Evolutionary conservation across 345 rosid genomes (phyloP).

Genomic region (sweet orange (Citrus sinensis)): DNA sequence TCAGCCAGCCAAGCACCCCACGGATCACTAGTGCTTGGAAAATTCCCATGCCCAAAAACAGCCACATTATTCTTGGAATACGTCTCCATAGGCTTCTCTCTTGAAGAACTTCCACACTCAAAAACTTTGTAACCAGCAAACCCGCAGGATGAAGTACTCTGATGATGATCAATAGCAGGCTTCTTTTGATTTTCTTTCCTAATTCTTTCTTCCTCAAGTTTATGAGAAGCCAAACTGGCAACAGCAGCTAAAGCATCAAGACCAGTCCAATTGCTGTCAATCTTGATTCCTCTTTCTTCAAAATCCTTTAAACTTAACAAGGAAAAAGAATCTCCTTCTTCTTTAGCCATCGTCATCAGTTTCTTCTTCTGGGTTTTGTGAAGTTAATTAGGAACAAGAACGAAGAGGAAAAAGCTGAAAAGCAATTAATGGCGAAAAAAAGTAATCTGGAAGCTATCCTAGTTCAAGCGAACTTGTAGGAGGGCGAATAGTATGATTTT

Average conservation of each 20-base stretch:
- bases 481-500: background rate
- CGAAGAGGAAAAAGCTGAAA: background rate
- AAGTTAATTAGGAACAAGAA: background rate
- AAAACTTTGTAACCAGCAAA: no score
- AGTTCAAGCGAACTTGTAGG: background rate
- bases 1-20: background rate
- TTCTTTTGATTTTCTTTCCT: background rate
- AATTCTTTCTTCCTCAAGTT: background rate
- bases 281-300: background rate
- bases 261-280: background rate
- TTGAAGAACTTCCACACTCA: background rate
- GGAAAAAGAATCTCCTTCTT: background rate
- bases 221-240: background rate
- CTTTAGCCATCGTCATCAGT: background rate
- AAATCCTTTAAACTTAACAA: background rate
- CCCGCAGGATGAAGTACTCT: background rate
- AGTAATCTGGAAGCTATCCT: background rate
- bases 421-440: background rate
- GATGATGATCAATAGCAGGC: background rate
- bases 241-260: background rate
- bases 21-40: background rate
- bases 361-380: background rate
- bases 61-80: background rate
- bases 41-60: background rate
- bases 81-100: background rate